These are phyloP conservation scores for Pleurostoma richardsiae DNA, from an alignment of 2,329 filamentous ascomycete genomes.

Conservation along the genomic window DNA sequence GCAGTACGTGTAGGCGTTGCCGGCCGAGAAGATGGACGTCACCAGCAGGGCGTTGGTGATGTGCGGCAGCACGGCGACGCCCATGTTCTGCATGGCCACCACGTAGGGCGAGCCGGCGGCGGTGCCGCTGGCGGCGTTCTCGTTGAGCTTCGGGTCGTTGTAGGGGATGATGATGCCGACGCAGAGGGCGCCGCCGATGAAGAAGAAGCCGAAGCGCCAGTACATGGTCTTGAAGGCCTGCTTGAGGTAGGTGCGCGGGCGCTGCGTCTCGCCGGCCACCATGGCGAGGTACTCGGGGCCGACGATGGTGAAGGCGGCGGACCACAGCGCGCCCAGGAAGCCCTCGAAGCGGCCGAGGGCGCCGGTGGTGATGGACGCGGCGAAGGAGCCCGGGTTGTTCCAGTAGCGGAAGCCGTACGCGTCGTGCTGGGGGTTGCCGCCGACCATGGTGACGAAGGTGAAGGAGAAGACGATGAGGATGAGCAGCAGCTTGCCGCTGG, in stretches of 20 bases:
- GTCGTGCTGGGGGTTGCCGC: constrained; percentile 66
- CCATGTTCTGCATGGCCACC: constrained; percentile 54
- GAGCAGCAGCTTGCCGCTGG: constrained; percentile 59
- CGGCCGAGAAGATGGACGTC: constrained; percentile 10
- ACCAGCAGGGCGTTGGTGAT: constrained; percentile 48
- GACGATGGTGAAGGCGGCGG: constrained; percentile 58
- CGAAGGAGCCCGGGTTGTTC: constrained; percentile 57
- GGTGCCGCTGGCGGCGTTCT: constrained; percentile 33
- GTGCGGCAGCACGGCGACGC: constrained; percentile 47
- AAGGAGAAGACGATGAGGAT: constrained; percentile 65
- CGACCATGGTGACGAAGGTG: constrained; percentile 75
- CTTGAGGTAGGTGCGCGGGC: constrained; percentile 60
- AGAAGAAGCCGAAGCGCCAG: constrained; percentile 67
- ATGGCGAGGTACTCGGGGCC: constrained; percentile 65
- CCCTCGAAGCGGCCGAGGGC: constrained; percentile 64
- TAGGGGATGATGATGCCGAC: constrained; percentile 65
- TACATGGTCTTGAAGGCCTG: constrained; percentile 70
- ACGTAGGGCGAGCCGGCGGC: constrained; percentile 59
- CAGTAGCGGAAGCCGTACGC: constrained; percentile 68
- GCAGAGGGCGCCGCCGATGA: constrained; percentile 62
- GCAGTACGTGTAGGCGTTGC: constrained; percentile 10
- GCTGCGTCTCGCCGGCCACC: constrained; percentile 65
- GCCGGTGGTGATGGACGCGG: constrained; percentile 54
- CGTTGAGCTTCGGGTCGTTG: constrained; percentile 50
- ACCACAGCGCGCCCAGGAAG: constrained; percentile 63